Percentiles rank a stretch among this genome's conserved stretches.
These are phyloP conservation scores for Cyclotella kingstonii DNA, from an alignment of 108 stramenopile species.

Conservation along the genomic window DNA sequence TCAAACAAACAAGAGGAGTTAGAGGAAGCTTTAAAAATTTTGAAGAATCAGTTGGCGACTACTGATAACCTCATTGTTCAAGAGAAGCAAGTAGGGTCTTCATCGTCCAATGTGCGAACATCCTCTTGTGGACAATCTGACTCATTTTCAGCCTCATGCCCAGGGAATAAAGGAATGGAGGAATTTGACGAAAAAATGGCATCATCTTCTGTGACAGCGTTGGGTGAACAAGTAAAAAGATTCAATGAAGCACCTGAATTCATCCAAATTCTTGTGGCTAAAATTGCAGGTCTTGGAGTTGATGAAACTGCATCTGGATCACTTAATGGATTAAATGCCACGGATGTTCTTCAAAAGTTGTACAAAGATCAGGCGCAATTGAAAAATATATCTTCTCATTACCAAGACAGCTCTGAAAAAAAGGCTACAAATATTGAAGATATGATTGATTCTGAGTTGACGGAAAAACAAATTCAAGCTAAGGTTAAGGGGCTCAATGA, in stretches of 20 bases:
- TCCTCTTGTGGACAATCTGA: not conserved
- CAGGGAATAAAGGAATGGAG: not conserved
- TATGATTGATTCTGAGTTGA: constrained; percentile 42
- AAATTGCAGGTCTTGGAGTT: constrained; percentile 31
- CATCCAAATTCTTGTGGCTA: constrained; percentile 44
- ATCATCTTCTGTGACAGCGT: constrained; percentile 19
- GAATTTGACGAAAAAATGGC: not conserved
- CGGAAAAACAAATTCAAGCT: constrained; percentile 49
- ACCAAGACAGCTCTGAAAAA: constrained; percentile 11
- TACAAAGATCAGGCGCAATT: constrained; percentile 31
- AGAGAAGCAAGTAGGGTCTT: constrained; percentile 3
- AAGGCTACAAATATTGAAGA: constrained; percentile 8
- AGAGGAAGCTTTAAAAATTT: constrained; percentile 27
- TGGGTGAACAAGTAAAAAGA: constrained; percentile 29
- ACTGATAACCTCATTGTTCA: constrained; percentile 32
- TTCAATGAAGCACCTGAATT: constrained; percentile 53
- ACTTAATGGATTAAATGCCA: constrained; percentile 29
- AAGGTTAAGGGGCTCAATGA: constrained; percentile 49
- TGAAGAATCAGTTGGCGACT: constrained; percentile 52
- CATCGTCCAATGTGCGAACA: not conserved
- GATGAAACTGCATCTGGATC: constrained; percentile 42
- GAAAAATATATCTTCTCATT: constrained; percentile 1
- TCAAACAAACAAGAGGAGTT: constrained; percentile 17
- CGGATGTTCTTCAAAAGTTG: constrained; percentile 31
- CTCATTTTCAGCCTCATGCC: constrained; percentile 3